A percentile compares a stretch with the other conserved stretches of the same genome.
These are phyloP conservation scores for Entamoeba histolytica DNA, from an alignment of 208 protist genomes.

Conservation along the genomic window DNA sequence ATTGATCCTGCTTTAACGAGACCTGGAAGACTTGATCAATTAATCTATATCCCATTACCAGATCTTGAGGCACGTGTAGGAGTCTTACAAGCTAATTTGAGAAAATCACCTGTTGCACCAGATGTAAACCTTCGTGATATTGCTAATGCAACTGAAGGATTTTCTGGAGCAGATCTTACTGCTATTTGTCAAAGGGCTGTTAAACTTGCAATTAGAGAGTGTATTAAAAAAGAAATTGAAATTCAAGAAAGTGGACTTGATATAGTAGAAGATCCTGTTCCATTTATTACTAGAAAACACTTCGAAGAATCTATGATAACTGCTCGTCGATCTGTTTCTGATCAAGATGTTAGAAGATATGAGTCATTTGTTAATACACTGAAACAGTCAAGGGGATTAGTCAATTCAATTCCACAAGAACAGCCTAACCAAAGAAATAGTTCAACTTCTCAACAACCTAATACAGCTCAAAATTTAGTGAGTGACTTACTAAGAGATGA, in stretches of 20 bases:
- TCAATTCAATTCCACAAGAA: not conserved
- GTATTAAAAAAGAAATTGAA: constrained; percentile 44
- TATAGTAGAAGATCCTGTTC: constrained; percentile 44
- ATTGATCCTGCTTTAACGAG: constrained; percentile 96
- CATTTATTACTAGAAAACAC: constrained; percentile 50
- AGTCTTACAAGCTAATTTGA: constrained; percentile 83
- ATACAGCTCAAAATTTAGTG: not conserved
- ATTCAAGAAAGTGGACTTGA: constrained; percentile 5
- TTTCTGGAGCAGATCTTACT: constrained; percentile 92
- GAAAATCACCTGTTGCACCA: constrained; percentile 78
- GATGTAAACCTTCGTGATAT: constrained; percentile 82
- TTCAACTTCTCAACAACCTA: no score
- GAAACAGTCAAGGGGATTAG: not conserved
- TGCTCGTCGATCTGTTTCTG: constrained; percentile 54
- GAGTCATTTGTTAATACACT: constrained; percentile 51
- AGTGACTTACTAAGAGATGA: not conserved
- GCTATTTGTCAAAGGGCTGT: constrained; percentile 62
- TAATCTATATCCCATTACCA: constrained; percentile 98
- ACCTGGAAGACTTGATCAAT: constrained; percentile 71
- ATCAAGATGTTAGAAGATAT: constrained; percentile 60
- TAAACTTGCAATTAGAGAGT: constrained; percentile 64
- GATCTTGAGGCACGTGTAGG: constrained; percentile 72
- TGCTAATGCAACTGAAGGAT: constrained; percentile 79
- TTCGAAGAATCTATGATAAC: constrained; percentile 55
- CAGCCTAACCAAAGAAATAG: no score